A percentile compares a stretch with the other conserved stretches of the same genome.
These are phyloP conservation scores for Medicago lupulina DNA, from an alignment of 306 rosid species.

Conservation along the genomic window DNA sequence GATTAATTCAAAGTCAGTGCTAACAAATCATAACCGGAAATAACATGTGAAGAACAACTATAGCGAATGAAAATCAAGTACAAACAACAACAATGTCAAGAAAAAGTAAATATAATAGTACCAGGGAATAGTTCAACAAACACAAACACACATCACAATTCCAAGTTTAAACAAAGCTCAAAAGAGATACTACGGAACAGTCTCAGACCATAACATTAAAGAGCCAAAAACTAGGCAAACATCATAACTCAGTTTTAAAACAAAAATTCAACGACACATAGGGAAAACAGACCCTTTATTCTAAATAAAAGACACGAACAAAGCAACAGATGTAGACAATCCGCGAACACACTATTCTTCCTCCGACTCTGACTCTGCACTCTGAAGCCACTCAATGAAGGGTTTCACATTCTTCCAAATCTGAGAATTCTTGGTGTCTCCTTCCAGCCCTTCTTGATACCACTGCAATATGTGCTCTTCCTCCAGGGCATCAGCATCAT, in stretches of 20 bases:
- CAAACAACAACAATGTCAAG: neutral
- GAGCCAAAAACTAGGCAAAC: slow-evolving; percentile 11
- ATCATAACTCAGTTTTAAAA: slow-evolving; percentile 3
- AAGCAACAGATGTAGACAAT: slow-evolving; percentile 1
- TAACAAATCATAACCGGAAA: too few species aligned
- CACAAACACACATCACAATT: slow-evolving; percentile 7
- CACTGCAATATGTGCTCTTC: slow-evolving; percentile 63
- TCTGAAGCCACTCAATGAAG: slow-evolving; percentile 69
- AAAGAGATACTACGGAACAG: neutral
- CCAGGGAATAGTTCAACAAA: neutral
- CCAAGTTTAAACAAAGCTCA: neutral
- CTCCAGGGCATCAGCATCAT: slow-evolving; percentile 63
- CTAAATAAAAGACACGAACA: slow-evolving; percentile 5
- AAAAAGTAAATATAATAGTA: neutral
- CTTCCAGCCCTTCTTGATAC: slow-evolving; percentile 58
- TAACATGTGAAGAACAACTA: too few species aligned
- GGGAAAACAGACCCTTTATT: slow-evolving; percentile 46
- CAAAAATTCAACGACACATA: slow-evolving; percentile 1
- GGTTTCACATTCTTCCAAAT: slow-evolving; percentile 67
- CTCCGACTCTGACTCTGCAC: slow-evolving; percentile 71
- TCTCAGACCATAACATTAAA: neutral
- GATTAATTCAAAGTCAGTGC: too few species aligned
- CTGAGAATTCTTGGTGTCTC: slow-evolving; percentile 51
- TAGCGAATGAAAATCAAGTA: too few species aligned
- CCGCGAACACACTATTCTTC: slow-evolving; percentile 41